Percentiles rank a stretch among this genome's conserved stretches.
phyloP scores from a whole-genome alignment of 2,329 filamentous ascomycete species.

The Fusarium sp. region DNA sequence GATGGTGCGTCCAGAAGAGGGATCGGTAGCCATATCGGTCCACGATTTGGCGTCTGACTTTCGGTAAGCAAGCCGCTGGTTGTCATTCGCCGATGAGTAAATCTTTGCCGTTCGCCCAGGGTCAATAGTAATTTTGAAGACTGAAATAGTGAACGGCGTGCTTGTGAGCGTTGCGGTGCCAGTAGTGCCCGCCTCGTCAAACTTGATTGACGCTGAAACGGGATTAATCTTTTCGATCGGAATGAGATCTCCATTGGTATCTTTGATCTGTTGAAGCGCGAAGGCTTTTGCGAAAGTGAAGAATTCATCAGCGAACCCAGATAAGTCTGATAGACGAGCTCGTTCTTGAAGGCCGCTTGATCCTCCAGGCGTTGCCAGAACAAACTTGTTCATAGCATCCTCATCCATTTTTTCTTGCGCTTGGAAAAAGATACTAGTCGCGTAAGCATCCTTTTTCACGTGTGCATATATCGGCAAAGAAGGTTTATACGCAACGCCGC shows the following conservation, averaged over 20 bases:
- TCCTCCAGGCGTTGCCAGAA: not conserved
- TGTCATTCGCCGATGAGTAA: constrained; percentile 2
- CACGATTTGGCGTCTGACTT: not conserved
- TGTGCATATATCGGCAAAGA: constrained; percentile 27
- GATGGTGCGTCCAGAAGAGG: not conserved
- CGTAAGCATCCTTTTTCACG: not conserved
- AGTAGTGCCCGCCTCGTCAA: constrained; percentile 10
- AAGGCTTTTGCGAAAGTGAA: constrained; percentile 13
- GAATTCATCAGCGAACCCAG: not conserved
- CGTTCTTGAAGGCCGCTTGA: not conserved
- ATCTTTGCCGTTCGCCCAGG: not conserved
- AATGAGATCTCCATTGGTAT: constrained; percentile 16
- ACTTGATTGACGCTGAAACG: not conserved
- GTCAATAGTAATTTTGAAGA: constrained; percentile 14
- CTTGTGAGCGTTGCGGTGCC: constrained; percentile 14
- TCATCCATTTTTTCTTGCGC: not conserved
- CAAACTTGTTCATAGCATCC: constrained; percentile 6
- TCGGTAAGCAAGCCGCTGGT: constrained; percentile 25
- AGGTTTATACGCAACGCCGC: constrained; percentile 11
- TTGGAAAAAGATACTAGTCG: constrained; percentile 26
- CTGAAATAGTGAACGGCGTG: constrained; percentile 15
- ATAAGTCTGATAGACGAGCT: constrained; percentile 9
- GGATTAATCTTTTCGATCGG: not conserved
- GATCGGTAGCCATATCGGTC: constrained; percentile 10
- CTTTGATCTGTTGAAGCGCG: constrained; percentile 14